Evolutionary conservation across 2,329 filamentous ascomycete species (phyloP), one percentile per base, ranked within the genome.

Genomic region (Hypoxylon sp.): DNA sequence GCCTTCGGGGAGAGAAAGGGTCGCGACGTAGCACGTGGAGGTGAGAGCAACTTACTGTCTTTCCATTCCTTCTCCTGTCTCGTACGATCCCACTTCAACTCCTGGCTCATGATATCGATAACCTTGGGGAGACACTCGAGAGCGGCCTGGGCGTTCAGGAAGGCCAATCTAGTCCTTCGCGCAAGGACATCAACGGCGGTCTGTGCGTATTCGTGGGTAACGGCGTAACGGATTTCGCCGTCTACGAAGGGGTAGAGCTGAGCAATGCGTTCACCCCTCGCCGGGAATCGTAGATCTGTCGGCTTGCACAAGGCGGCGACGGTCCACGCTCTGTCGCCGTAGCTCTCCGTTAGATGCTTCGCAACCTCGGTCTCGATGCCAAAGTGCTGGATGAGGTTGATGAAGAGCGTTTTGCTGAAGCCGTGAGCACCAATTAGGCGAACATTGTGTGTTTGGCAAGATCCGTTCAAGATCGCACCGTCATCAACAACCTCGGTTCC

Each of bases 311-410:
- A 83, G 1, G 91, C 87, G 7, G 92, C 93, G 20, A 97, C 93
- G 15, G 91, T 90, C 94, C 94, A 97, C 19, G 94, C 93, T 60
- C 94, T 88, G 79, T 97, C 94, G 69, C 94, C 94, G 75, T 97
- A 98, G 59, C 92, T 91, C 74, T 91, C 87, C 13, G 90, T 91
- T 32, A 97, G 84, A 78, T 97, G 93, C 80, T 93, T 91, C 46
- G 94, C 94, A 19, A 97, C 92, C 71, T 97, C 93, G 17, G 92
- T 97, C 79, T 97, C 94, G 59, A 97, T 81, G 67, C 93, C 93
- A 75, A 92, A 97, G 80, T 97, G 92, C 78, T 97, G 93, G 74
- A 97, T 95, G 34, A 97, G 82, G 78, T 94, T 94, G 83, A 97
- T 97, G 81, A 97, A 97, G 22, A 97, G 87, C 1, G 93, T 85